These are phyloP conservation scores for Neocallimastix lanati DNA, from an alignment of 192 early-diverging fungal species.

Conservation along the genomic window DNA sequence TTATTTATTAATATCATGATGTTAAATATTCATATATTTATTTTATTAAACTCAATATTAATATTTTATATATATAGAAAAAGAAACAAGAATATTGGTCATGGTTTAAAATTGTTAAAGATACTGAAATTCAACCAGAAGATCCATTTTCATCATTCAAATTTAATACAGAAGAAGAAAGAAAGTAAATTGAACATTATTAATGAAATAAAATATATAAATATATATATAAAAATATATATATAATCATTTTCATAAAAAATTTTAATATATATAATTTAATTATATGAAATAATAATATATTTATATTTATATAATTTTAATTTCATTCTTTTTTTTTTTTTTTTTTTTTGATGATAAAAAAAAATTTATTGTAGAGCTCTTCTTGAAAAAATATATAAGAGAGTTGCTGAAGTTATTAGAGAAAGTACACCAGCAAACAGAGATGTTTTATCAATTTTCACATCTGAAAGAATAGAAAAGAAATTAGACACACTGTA, in stretches of 20 bases:
- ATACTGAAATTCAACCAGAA: background rate
- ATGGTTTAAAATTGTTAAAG: background rate
- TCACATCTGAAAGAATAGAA: background rate
- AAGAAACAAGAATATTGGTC: background rate
- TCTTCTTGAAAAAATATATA: background rate
- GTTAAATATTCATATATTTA: too few species aligned
- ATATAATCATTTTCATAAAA: background rate
- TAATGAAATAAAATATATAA: too few species aligned
- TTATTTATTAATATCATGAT: too few species aligned
- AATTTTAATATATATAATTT: background rate
- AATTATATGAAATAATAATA: too few species aligned
- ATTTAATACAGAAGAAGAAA: background rate
- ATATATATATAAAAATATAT: too few species aligned
- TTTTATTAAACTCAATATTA: too few species aligned
- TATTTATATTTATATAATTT: too few species aligned
- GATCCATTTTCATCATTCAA: background rate
- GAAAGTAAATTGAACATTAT: background rate
- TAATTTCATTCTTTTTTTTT: too few species aligned
- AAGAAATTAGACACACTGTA: background rate
- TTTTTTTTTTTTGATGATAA: too few species aligned
- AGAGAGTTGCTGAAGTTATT: background rate
- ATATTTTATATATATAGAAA: background rate
- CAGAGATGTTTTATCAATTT: background rate
- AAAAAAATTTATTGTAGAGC: background rate
- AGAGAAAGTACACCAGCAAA: background rate